Base-by-base conservation (phyloP, 2,329 filamentous ascomycete genomes). In the Botrytis deweyae region DNA sequence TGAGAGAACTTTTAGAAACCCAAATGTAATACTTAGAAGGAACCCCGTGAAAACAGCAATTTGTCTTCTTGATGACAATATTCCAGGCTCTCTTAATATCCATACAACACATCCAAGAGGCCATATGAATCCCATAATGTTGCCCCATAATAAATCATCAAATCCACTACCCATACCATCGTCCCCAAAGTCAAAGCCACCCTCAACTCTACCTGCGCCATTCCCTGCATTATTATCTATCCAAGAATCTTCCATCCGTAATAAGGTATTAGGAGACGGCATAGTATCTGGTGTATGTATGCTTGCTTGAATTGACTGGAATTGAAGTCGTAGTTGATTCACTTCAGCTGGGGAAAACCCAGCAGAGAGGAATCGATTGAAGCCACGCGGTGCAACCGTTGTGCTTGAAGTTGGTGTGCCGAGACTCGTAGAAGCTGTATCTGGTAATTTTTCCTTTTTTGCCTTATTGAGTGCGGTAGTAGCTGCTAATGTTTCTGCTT, bases 61-160 rank as follows among this genome's bases (percentile, higher is more conserved):
- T 81, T 94, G 91, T 85, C 94, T 92, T 79, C 95, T 87, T 80
- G 92, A 90, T 75, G 91, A 92, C 89, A 94, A 97, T 74, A 98
- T 90, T 0, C 93, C 94, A 74, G 96, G 93, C 82, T 97, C 93
- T 74, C 95, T 87, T 77, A 95, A 88, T 68, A 97, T 85, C 94
- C 95, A 98, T 70, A 92, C 90, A 73, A 95, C 85, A 79, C 93
- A 94, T 0, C 93, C 95, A 16, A 98, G 83, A 6, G 96, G 96
- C 89, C 95, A 98, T 82, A 99, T 92, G 85, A 98, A 99, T 0
- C 96, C 96, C 79, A 96, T 93, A 74, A 97, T 85, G 82, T 96
- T 93, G 7, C 95, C 96, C 83, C 91, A 93, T 74, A 98, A 86
- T 85, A 98, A 89, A 79, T 97, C 91, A 80, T 98, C 95, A 63